Percentiles rank a stretch among this genome's conserved stretches.
phyloP scores from a whole-genome alignment of 306 rosid species.

The Dalbergia cochinchinensis region DNA sequence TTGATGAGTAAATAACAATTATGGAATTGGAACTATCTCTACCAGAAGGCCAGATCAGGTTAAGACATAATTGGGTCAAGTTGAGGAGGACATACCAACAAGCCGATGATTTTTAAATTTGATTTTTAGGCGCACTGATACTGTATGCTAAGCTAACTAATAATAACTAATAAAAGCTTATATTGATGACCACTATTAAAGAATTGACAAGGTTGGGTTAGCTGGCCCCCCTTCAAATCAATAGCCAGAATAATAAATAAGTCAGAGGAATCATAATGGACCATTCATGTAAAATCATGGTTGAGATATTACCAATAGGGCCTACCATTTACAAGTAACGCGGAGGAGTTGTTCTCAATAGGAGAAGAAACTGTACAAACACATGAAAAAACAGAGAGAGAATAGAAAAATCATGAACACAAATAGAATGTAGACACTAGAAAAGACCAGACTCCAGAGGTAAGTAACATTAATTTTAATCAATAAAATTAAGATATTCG shows the following conservation, averaged over 20 bases:
- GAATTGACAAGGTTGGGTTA: not conserved
- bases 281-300: conserved; percentile 48
- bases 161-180: not conserved
- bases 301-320: conserved; percentile 20
- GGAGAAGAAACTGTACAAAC: conserved; percentile 28
- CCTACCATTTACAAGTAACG: conserved; percentile 44
- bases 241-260: not conserved
- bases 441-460: conserved; percentile 46
- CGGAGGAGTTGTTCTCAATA: conserved; percentile 18
- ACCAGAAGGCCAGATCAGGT: conserved; percentile 48
- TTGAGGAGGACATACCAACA: conserved; percentile 64
- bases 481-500: conserved; percentile 4
- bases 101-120: conserved; percentile 37
- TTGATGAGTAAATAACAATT: not conserved
- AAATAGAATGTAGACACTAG: conserved; percentile 5
- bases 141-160: conserved; percentile 8
- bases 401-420: conserved; percentile 14
- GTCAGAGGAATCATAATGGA: conserved; percentile 16
- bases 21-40: conserved; percentile 46
- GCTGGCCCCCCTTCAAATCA: conserved; percentile 39
- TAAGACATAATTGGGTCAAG: conserved; percentile 59
- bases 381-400: conserved; percentile 33
- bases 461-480: conserved; percentile 5
- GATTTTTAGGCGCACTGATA: conserved; percentile 29
- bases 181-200: conserved; percentile 26